Base-by-base conservation (phyloP, 2,329 filamentous ascomycete genomes). In the Fusarium coicis region DNA sequence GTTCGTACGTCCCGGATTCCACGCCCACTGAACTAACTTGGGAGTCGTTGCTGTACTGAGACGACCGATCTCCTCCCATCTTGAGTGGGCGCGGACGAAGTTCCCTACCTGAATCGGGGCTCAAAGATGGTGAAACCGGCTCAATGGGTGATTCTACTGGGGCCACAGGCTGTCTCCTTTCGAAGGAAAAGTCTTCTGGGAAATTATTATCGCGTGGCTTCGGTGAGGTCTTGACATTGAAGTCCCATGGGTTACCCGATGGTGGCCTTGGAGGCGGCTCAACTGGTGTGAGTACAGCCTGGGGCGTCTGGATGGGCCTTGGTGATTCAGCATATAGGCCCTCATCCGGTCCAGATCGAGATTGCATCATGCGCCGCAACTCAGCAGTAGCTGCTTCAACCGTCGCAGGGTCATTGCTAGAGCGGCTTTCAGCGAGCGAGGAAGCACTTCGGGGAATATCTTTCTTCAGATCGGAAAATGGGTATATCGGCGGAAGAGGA, bases 171-270 rank as follows among this genome's bases (percentile, higher is more conserved):
- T 75, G 72, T 28, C 78, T 68, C 32, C 79, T 74, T 49, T 78
- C 71, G 19, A 76, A 73, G 21, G 76, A 67, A 15, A 76, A 73
- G 39, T 78, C 74, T 14, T 73, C 76, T 23, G 70, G 49, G 37
- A 70, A 68, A 5, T 72, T 71, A 7, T 58, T 70, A 37, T 79
- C 76, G 10, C 67, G 66, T n/a, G 57, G 64, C 21, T 57, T 60
- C 23, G 75, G 76, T 23, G 73, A 68, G 36, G 66, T 34, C 34
- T 67, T 67, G 23, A 66, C 36, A 39, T 64, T 65, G 40, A 82
- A 74, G 64, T 85, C 82, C 85, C 85, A 87, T 11, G 85, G 84
- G 58, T 85, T 83, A 16, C 79, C 67, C 11, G 83, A 84, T 15
- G 84, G 84, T 6, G 83, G 84, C n/a, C 75, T 70, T 10, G 80